These are phyloP conservation scores for Sanghuangporus sanghuang DNA, from an alignment of 1,284 basidiomycete genomes.

Conservation along the genomic window DNA sequence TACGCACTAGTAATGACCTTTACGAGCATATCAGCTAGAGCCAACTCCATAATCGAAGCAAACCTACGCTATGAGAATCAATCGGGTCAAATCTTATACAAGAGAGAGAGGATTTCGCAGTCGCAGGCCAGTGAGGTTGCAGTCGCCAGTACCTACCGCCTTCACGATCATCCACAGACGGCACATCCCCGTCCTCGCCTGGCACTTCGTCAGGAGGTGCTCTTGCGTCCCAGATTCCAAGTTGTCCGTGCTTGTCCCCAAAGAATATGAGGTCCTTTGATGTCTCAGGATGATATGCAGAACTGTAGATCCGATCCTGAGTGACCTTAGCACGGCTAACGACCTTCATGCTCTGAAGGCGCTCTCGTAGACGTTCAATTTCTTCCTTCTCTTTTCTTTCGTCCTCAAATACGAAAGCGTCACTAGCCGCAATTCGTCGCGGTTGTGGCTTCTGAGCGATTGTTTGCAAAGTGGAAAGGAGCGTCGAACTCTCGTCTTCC, in stretches of 20 bases:
- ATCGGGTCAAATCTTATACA: slow-evolving; percentile 68
- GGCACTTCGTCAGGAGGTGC: slow-evolving; percentile 55
- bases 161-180: slow-evolving; percentile 37
- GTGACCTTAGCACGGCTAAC: slow-evolving; percentile 75
- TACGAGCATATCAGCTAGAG: slow-evolving; percentile 1
- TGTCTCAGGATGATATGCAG: slow-evolving; percentile 73
- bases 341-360: slow-evolving; percentile 50
- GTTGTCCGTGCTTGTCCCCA: slow-evolving; percentile 74
- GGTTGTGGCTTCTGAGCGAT: slow-evolving; percentile 33
- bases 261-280: slow-evolving; percentile 77
- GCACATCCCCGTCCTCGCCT: slow-evolving; percentile 56
- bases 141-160: slow-evolving; percentile 75
- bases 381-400: slow-evolving; percentile 38
- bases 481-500: slow-evolving; percentile 36
- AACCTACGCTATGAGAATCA: slow-evolving; percentile 60
- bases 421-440: slow-evolving; percentile 38
- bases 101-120: slow-evolving; percentile 71
- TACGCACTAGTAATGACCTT: slow-evolving; percentile 77
- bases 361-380: slow-evolving; percentile 46
- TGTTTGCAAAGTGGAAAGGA: slow-evolving; percentile 40
- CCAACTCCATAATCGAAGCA: not conserved
- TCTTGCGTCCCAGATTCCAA: slow-evolving; percentile 79
- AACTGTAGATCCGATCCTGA: slow-evolving; percentile 64
- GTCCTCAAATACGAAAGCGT: slow-evolving; percentile 45
- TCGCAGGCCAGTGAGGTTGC: slow-evolving; percentile 77